Base-by-base conservation (phyloP, 2,329 filamentous ascomycete genomes). In the Lasiodiplodia citricola region DNA sequence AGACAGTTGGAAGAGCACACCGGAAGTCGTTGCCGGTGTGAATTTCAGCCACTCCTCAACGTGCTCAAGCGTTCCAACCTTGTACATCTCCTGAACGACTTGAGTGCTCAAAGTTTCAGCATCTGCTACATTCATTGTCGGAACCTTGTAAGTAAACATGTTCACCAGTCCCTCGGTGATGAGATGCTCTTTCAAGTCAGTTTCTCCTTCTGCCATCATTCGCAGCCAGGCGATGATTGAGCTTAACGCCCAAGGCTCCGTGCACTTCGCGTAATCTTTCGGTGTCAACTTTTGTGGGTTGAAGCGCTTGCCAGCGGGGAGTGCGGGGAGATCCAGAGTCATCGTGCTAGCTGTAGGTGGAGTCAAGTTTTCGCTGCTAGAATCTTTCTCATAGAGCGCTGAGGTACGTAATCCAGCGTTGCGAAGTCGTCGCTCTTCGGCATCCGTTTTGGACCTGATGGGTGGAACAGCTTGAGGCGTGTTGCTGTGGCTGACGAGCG, bases 31-130 rank as follows among this genome's bases (percentile, higher is more conserved):
- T 7, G 91, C 93, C 1, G 87, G 85, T 7, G 93, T 92, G 76
- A 98, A 94, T 77, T 96, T 97, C 72, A 99, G 91, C 96, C 96
- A 99, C 82, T 99, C 96, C 79, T 99, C 96, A 41, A 97, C 95
- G 16, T 91, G 90, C 5, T 96, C 84, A 38, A 99, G 83, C 13
- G 93, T 92, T 50, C 90, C 91, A 10, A 91, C 89, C 28, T 88
- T 86, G 72, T 95, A 87, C 92, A 99, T 96, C 57, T 90, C 88
- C 67, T 89, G 85, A 2, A 97, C 90, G 0, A 97, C 92, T 51
- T 88, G 89, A 69, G 88, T 87, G 70, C 92, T 93, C 64, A 99
- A 84, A 0, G 90, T 91, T 78, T 99, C 96, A 0, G 96, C 96
- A 83, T 99, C 96, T 6, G 95, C 94, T 52, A 96, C 95, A 74